Conservation (phyloP, 495 filamentous ascomycete species). For the Sphaerosporella brunnea region DNA sequence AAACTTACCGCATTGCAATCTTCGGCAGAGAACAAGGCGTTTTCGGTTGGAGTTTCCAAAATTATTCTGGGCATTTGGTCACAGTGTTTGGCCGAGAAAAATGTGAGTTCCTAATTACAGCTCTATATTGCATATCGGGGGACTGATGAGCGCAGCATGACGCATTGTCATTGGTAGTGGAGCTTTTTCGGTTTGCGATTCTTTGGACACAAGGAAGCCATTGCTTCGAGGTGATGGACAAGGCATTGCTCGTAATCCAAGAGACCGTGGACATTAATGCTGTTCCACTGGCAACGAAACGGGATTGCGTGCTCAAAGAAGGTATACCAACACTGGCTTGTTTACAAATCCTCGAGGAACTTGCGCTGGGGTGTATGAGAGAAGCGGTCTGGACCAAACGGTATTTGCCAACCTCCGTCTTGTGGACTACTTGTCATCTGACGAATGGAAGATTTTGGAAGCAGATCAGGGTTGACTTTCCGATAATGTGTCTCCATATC, state of each 20-base stretch:
- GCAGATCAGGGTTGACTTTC: slow-evolving; percentile 42
- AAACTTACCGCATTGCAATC: slow-evolving; percentile 29
- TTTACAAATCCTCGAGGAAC: slow-evolving; percentile 39
- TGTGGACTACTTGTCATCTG: too few relatives aligned
- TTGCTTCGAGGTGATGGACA: slow-evolving; percentile 34
- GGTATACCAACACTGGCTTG: slow-evolving; percentile 26
- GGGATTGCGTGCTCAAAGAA: slow-evolving; percentile 33
- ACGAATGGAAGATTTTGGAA: slow-evolving; percentile 45
- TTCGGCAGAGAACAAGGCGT: slow-evolving; percentile 23
- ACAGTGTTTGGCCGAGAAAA: slow-evolving; percentile 42
- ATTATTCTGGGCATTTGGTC: slow-evolving; percentile 43
- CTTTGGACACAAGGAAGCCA: slow-evolving; percentile 32
- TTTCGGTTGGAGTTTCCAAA: slow-evolving; percentile 36
- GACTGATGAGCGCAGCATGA: slow-evolving; percentile 28
- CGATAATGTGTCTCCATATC: slow-evolving; percentile 43
- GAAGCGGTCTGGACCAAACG: slow-evolving; percentile 16
- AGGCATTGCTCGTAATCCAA: slow-evolving; percentile 38
- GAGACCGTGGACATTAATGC: slow-evolving; percentile 40
- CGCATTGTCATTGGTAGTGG: slow-evolving; percentile 41
- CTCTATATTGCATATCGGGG: background rate
- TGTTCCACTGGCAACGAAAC: slow-evolving; percentile 35
- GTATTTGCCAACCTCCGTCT: slow-evolving; percentile 10
- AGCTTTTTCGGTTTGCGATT: slow-evolving; percentile 38
- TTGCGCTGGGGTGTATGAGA: slow-evolving; percentile 31
- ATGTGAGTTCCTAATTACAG: slow-evolving; percentile 27